Base-by-base conservation (phyloP, 1,284 basidiomycete genomes). In the Pyrrhoderma lamaoense region DNA sequence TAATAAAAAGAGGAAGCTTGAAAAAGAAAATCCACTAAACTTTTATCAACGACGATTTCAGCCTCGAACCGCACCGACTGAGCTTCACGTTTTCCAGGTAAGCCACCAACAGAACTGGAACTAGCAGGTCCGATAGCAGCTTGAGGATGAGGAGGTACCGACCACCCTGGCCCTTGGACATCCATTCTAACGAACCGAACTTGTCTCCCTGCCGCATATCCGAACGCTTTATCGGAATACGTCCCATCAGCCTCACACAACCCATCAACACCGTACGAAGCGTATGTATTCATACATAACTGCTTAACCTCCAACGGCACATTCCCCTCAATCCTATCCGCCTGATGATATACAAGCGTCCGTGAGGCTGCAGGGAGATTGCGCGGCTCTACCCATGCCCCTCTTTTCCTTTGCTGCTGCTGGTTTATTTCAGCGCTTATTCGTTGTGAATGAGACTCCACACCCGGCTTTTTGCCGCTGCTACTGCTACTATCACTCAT, bases 191-290 rank as follows among this genome's bases (percentile, higher is more conserved):
- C 69, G 47, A 84, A 79, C 57, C 68, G 73, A 49, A 82, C 76
- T 0, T 71, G 64, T 59, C 74, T 75, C 7, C 82, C 82, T 39
- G 82, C 76, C 43, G 68, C 66, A 58, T 78, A 70, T 2, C 77
- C 82, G 50, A 85, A 85, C 49, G 71, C 74, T 22, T 77, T 74
- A 45, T 73, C 69, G 52, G 27, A 31, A 11, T 5, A 31, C 27
- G 11, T 31, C 27, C 18, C 3, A 42, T 42, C 11, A 5, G 27
- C 7, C 27, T 31, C 27, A 31, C 11, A 5, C 38, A 16, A 7
- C 8, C 71, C 70, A 11, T 81, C 82, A 16, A 84, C 79, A 18
- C 82, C 82, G 54, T 85, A 85, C 18, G 74, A 68, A 53, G 75
- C 76, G 62, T 78, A 80, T 0, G 79, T 80, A 64, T 85, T 85